These are phyloP conservation scores for Ganoderma leucocontextum DNA, from an alignment of 1,284 basidiomycete species.

Conservation along the genomic window DNA sequence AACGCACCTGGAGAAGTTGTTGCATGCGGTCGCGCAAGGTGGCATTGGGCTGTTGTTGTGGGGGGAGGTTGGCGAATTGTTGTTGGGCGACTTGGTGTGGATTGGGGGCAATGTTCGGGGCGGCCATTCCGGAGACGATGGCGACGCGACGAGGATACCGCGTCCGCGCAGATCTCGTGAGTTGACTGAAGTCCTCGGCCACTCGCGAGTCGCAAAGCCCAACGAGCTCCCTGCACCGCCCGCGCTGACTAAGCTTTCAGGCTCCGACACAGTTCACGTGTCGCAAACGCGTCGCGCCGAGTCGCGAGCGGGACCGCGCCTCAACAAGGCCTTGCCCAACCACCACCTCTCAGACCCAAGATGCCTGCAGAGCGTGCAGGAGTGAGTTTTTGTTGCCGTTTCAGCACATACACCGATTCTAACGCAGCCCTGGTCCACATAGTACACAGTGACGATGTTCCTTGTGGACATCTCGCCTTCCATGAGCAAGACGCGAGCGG, in stretches of 20 bases:
- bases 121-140: slow-evolving; percentile 38
- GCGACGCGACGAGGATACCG: slow-evolving; percentile 33
- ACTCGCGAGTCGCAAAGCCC: slow-evolving; percentile 11
- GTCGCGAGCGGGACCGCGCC: slow-evolving; percentile 21
- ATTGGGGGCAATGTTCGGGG: slow-evolving; percentile 40
- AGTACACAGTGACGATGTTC: slow-evolving; percentile 89
- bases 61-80: slow-evolving; percentile 29
- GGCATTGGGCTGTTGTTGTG: slow-evolving; percentile 33
- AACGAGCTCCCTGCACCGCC: slow-evolving; percentile 19
- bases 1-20: slow-evolving; percentile 39
- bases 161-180: slow-evolving; percentile 41
- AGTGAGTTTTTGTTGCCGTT: slow-evolving; percentile 45
- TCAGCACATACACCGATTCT: background rate
- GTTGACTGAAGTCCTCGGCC: slow-evolving; percentile 22
- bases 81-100: slow-evolving; percentile 32
- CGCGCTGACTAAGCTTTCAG: slow-evolving; percentile 31
- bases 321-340: slow-evolving; percentile 17
- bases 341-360: slow-evolving; percentile 36
- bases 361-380: slow-evolving; percentile 84
- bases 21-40: slow-evolving; percentile 38
- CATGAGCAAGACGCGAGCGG: slow-evolving; percentile 73
- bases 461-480: slow-evolving; percentile 88
- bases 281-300: slow-evolving; percentile 28
- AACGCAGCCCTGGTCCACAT: background rate
- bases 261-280: slow-evolving; percentile 31